Conservation (phyloP, 148 eudicot genomes). For the Polygonum maritimum region DNA sequence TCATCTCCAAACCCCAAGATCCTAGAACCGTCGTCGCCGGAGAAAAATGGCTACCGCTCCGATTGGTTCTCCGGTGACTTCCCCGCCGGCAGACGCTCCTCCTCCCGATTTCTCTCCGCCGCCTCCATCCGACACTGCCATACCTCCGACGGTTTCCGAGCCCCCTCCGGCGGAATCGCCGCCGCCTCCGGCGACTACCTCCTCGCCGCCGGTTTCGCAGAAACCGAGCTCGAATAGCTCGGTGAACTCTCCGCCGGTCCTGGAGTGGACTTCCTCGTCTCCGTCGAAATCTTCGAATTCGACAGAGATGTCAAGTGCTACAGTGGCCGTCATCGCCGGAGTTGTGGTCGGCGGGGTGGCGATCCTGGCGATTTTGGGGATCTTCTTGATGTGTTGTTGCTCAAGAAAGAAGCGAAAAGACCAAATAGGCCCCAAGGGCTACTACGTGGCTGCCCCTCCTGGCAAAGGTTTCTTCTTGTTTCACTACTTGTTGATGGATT, state of each 20-base stretch:
- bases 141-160: not conserved
- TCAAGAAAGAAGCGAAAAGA: not conserved
- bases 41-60: not conserved
- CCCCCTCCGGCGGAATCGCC: constrained; percentile 2
- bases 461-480: not conserved
- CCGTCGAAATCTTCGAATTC: not conserved
- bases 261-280: constrained; percentile 1
- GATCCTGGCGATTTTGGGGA: constrained; percentile 1
- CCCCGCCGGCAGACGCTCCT: not conserved
- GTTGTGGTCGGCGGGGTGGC: not conserved
- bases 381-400: constrained; percentile 2
- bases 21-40: not conserved
- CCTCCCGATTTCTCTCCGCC: not conserved
- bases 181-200: not conserved
- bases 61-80: not conserved
- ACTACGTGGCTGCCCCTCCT: not conserved
- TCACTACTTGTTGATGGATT: no score
- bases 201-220: not conserved
- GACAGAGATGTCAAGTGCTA: not conserved
- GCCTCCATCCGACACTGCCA: not conserved
- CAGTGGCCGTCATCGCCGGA: not conserved
- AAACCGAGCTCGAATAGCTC: not conserved
- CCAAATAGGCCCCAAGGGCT: not conserved
- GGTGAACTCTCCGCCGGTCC: not conserved
- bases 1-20: not conserved